These are phyloP conservation scores for Neoascochyta sp. DNA, from an alignment of 2,329 filamentous ascomycete species.

Conservation along the genomic window DNA sequence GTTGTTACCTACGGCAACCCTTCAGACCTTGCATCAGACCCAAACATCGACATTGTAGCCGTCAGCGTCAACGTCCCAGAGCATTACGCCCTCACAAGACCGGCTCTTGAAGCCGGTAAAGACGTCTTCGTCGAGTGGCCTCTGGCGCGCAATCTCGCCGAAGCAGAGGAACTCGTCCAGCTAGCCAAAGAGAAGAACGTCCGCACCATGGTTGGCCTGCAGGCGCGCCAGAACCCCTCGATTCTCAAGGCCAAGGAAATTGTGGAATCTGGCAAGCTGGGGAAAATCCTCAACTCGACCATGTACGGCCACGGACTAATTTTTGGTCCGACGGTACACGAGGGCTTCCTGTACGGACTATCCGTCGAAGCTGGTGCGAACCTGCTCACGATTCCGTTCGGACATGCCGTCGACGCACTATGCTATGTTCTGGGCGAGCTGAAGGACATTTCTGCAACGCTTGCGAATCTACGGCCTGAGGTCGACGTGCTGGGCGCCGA, in stretches of 20 bases:
- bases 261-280: conserved; percentile 44
- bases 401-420: conserved; percentile 31
- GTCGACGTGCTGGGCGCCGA: conserved; percentile 16
- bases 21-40: conserved; percentile 44
- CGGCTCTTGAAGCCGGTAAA: conserved; percentile 41
- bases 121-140: conserved; percentile 53
- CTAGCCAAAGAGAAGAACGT: conserved; percentile 43
- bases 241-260: conserved; percentile 44
- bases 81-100: conserved; percentile 43
- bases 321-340: conserved; percentile 13
- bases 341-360: conserved; percentile 47
- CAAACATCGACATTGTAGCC: conserved; percentile 49
- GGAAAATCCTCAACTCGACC: conserved; percentile 39
- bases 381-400: conserved; percentile 42
- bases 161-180: conserved; percentile 44
- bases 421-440: conserved; percentile 31
- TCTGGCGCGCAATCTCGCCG: conserved; percentile 39
- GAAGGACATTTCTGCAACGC: conserved; percentile 21
- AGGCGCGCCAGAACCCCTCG: conserved; percentile 43
- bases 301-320: conserved; percentile 26
- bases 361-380: conserved; percentile 47
- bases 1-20: conserved; percentile 45
- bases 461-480: conserved; percentile 21
- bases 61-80: conserved; percentile 44
- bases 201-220: conserved; percentile 48